Base-by-base conservation (phyloP, 306 rosid species). In the Vigna nakashimae region DNA sequence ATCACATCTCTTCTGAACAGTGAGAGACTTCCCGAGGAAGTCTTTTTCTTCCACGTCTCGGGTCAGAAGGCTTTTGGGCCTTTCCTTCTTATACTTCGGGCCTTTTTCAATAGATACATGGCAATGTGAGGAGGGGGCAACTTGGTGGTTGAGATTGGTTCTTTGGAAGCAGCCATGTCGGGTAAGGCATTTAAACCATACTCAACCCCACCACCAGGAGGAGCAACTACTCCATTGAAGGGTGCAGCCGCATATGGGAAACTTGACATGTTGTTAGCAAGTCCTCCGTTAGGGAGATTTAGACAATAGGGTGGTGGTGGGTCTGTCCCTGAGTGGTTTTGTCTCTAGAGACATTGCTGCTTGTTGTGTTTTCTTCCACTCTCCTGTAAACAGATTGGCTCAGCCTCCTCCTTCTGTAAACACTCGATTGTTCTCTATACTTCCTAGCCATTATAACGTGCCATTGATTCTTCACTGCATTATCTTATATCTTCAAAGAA, bases 371-470 rank as follows among this genome's bases (percentile, higher is more conserved):
- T 57, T 91, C 87, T 34, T 86, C 98, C 87, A 86, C 77, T 69
- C 89, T 78, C 71, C 86, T 87, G 83, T 80, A 87, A 48, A 87
- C 82, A 74, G 97, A 78, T 78, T 92, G 97, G 26, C 67, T 86
- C 4, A 90, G 83, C 75, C 92, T 96, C 82, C 99, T 92, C 74
- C 98, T 90, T 65, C 96, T 80, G 36, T 90, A 91, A 70, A 96
- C 95, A 87, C 89, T 90, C 4, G 98, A 92, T 50, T 96, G 98
- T 67, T 92, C 97, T 82, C 97, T 86, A 71, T 88, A 93, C 76
- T 92, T 96, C 70, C 99, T 92, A 0, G 98, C 99, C 99, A 96
- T 96, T 20, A 92, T 90, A 67, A 92, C 99, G 85, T 96, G 99
- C 98, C 99, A 96, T 57, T 96, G 99, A 68, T 96, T 96, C 90